Evolutionary conservation across 2,329 filamentous ascomycete genomes (phyloP).

Genomic region (Fusarium miscanthi): DNA sequence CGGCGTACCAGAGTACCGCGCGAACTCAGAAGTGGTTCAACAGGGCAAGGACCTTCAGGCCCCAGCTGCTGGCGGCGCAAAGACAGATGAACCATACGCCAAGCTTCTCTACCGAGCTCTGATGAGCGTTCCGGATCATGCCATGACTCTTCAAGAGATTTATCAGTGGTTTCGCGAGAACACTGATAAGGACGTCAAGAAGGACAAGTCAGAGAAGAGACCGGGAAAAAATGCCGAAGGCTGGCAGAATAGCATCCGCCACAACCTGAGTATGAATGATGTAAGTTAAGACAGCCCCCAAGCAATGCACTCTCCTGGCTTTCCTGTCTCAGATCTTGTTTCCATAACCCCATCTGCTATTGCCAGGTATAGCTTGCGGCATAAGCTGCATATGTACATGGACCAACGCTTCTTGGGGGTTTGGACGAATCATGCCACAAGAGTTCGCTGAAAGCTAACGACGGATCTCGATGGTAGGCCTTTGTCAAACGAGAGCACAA

Average conservation of each 20-base stretch:
- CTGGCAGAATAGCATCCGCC: slow-evolving; percentile 96
- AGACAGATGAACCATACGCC: slow-evolving; percentile 77
- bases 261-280: slow-evolving; percentile 95
- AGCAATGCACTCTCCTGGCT: slow-evolving; percentile 21
- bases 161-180: slow-evolving; percentile 90
- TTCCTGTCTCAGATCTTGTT: slow-evolving; percentile 23
- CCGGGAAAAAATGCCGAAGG: slow-evolving; percentile 62
- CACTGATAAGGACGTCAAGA: slow-evolving; percentile 80
- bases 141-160: slow-evolving; percentile 85
- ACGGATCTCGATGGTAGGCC: slow-evolving; percentile 46
- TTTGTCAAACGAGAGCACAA: slow-evolving; percentile 55
- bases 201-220: slow-evolving; percentile 53
- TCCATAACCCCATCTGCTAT: slow-evolving; percentile 5
- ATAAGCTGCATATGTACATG: slow-evolving; percentile 19
- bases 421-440: not conserved
- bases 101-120: slow-evolving; percentile 83
- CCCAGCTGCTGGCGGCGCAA: slow-evolving; percentile 18
- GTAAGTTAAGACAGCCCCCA: slow-evolving; percentile 61
- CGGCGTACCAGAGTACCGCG: slow-evolving; percentile 8
- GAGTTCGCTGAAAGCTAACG: slow-evolving; percentile 26
- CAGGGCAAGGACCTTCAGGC: slow-evolving; percentile 18
- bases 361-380: slow-evolving; percentile 11
- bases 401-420: slow-evolving; percentile 16
- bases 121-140: slow-evolving; percentile 71
- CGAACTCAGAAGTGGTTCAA: slow-evolving; percentile 21